Evolutionary conservation across 2,329 filamentous ascomycete genomes (phyloP).

Genomic region (Raffaelea arxii): DNA sequence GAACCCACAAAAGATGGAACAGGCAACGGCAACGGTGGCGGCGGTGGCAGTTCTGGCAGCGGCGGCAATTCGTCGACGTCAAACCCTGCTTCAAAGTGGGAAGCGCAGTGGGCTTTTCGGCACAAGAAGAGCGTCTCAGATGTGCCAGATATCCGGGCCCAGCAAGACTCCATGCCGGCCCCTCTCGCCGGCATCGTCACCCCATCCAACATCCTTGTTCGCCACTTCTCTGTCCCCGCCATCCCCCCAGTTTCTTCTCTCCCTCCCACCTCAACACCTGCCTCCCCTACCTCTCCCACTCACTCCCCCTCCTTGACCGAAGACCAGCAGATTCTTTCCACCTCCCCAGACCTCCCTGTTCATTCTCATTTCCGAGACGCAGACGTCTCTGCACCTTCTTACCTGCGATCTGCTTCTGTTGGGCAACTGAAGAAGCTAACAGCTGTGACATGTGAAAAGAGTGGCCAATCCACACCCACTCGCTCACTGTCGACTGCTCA

Average conservation of each 20-base stretch:
- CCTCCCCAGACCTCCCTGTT: slow-evolving; percentile 8
- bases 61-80: too few relatives aligned
- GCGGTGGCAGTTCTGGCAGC: too few relatives aligned
- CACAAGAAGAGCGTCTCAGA: slow-evolving; percentile 37
- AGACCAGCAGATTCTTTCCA: slow-evolving; percentile 2
- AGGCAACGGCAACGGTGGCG: slow-evolving; percentile 17
- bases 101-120: slow-evolving; percentile 17
- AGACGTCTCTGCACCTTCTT: slow-evolving; percentile 17
- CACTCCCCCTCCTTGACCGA: too few relatives aligned
- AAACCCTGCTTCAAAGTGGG: slow-evolving; percentile 8
- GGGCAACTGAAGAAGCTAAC: slow-evolving; percentile 80
- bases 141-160: slow-evolving; percentile 29
- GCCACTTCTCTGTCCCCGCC: slow-evolving; percentile 60
- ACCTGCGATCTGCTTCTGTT: slow-evolving; percentile 49
- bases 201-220: slow-evolving; percentile 52
- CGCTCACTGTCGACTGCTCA: slow-evolving; percentile 66
- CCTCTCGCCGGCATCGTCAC: slow-evolving; percentile 57
- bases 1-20: slow-evolving; percentile 3
- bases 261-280: neutral
- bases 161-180: slow-evolving; percentile 36
- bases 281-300: too few relatives aligned
- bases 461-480: slow-evolving; percentile 82
- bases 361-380: slow-evolving; percentile 25
- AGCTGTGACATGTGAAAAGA: slow-evolving; percentile 72
- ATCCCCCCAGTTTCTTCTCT: neutral